Evolutionary conservation across 352 stramenopile species (phyloP), one percentile per base, ranked within the genome.

Genomic region (Phytophthora colocasiae): DNA sequence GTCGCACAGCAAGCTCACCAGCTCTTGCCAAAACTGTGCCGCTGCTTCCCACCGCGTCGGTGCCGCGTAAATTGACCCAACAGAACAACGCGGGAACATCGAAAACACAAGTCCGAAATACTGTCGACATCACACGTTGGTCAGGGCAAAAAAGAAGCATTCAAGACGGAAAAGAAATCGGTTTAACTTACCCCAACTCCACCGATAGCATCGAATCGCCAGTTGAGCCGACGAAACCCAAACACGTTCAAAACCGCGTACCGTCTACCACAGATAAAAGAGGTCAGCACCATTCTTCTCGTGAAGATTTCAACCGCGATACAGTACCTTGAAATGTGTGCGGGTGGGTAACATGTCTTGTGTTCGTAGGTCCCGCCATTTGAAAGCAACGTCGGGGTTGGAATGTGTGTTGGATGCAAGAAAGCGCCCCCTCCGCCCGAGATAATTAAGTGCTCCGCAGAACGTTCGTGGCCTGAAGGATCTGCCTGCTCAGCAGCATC

Each of bases 191-290:
- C 88, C 66, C 78, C 83, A 54, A 97, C 66, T 50, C 89, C 89
- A 27, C 92, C 93, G 19, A 98, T 80, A 46, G 97, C 84, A 79
- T 98, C 94, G 45, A 98, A 96, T 22, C 91, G 80, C 94, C 94
- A 98, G 65, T 98, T 98, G 55, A 96, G 91, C 48, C 91, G 93
- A 2, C 92, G 91, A 74, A 98, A 98, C 41, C 87, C 88, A 52
- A 96, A 83, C 12, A 95, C 86, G 44, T 95, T 96, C 27, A 96
- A 64, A 36, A 96, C 50, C 10, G 88, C 80, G 32, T 95, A 95
- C 39, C 87, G 88, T 65, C 86, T 96, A 67, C 15, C 57, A n/a
- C 19, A 57, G 66, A 15, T 24, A 31, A 44, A 8, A 44, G 38
- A 34, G 36, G 53, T 48, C 11, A 67, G 38, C 14, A 39, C 39